phyloP scores from a whole-genome alignment of 495 filamentous ascomycete genomes.

The Acidomyces sp. region DNA sequence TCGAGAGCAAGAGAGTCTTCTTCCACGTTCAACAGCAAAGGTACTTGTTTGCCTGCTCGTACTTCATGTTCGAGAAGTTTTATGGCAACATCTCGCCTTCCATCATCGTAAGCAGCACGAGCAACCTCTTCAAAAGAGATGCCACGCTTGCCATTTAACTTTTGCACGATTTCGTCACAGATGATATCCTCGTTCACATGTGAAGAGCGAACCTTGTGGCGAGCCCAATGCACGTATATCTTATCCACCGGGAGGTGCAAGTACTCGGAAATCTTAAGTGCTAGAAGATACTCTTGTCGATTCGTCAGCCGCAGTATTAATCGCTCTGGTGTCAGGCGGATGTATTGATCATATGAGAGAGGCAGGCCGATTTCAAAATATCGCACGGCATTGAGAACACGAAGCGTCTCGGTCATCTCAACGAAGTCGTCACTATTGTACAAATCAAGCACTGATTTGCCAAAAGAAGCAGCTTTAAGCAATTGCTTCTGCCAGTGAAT shows the following conservation, averaged over 20 bases:
- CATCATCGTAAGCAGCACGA: slow-evolving; percentile 90
- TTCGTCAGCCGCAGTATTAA: slow-evolving; percentile 75
- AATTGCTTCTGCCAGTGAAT: slow-evolving; percentile 88
- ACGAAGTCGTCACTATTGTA: slow-evolving; percentile 98
- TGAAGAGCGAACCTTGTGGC: slow-evolving; percentile 77
- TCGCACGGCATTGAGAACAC: slow-evolving; percentile 81
- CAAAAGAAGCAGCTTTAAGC: slow-evolving; percentile 88
- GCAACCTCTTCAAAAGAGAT: slow-evolving; percentile 94
- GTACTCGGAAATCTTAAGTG: slow-evolving; percentile 79
- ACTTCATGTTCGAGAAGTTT: slow-evolving; percentile 87
- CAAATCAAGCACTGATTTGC: slow-evolving; percentile 89
- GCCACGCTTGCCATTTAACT: slow-evolving; percentile 71
- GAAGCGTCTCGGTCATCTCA: slow-evolving; percentile 89
- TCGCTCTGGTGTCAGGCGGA: slow-evolving; percentile 76
- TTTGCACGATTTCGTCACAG: slow-evolving; percentile 73
- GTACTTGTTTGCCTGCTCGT: slow-evolving; percentile 86
- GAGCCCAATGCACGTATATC: slow-evolving; percentile 95
- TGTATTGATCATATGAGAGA: slow-evolving; percentile 81
- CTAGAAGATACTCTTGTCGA: slow-evolving; percentile 81
- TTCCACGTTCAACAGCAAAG: slow-evolving; percentile 86
- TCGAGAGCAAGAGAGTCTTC: slow-evolving; percentile 92
- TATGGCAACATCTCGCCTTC: slow-evolving; percentile 71
- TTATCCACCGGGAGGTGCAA: slow-evolving; percentile 72
- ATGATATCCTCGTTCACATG: slow-evolving; percentile 78
- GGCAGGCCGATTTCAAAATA: slow-evolving; percentile 86